Base-by-base conservation (phyloP, 495 filamentous ascomycete species). In the Xanthoparmelia taractica region DNA sequence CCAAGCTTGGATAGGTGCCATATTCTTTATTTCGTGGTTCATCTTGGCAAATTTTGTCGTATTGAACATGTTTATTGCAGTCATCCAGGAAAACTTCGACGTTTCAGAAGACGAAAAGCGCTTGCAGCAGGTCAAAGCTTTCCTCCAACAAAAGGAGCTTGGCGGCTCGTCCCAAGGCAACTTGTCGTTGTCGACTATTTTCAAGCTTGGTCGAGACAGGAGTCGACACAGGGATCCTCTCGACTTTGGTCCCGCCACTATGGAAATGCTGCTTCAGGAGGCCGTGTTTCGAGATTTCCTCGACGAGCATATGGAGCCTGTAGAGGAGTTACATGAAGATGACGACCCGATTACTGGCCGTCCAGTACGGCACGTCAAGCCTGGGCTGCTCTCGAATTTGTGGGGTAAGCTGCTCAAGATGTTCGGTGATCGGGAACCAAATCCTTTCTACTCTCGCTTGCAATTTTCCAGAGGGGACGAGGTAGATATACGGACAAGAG, bases 21-120 rank as follows among this genome's bases (percentile, higher is more conserved):
- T 89, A 5, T 99, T 99, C 71, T 81, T 97, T 68, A 88, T 96
- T 59, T 77, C 91, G 63, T 99, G 94, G 94, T 97, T 96, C 72
- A 92, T 96, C 66, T 82, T 99, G 25, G 83, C 90, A 33, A 95
- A 91, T 70, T 97, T 97, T 71, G 96, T 99, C 77, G 83, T 97
- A 54, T 78, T 99, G 79, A 99, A 96, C 72, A 99, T 99, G 94
- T 99, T 99, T 77, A 99, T 99, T 89, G 94, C 94, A 76, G 94
- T 99, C 76, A 97, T 99, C 63, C 94, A 99, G 74, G 94, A 99
- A 72, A 99, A 96, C 71, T 99, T 99, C 71, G 94, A 99, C 75
- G 91, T 99, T n/a, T 92, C 91, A 11, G 94, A 99, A 73, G 95
- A 99, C 70, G 91, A 97, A 75, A 99, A 99, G 73, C 92, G 94